Evolutionary conservation across 75 land plant species (phyloP), one percentile per base, ranked within the genome.

Genomic region (Pseudotsuga menziesii): DNA sequence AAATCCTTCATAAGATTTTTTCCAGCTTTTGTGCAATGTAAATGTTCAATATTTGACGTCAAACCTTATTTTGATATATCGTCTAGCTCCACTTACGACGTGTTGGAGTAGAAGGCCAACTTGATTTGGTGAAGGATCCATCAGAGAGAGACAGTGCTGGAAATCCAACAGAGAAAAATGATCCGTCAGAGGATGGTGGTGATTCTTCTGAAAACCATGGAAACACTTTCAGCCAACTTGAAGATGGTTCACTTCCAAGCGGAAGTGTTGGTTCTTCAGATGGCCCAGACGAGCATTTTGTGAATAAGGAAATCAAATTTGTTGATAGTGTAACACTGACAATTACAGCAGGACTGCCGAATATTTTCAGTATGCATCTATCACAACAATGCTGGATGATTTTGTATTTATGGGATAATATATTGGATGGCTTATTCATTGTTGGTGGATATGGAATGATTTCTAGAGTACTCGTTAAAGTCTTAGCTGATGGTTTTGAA

Each of bases 51-150:
- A 35, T 64, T 64, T 64, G 70, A 66, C 15, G 17, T 16, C 41
- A 66, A 66, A 66, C 36, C 32, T 64, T 14, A 13, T 69, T 69
- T 69, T 41, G 72, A 69, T 41, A 48, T 9, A 48, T 48, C 9
- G 13, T 69, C 57, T 85, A 94, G 98, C 73, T 94, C 41, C 98
- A 94, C 81, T 83, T 94, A 78, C 78, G 95, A 71, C 82, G 93
- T 57, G 96, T 86, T 48, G 98, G 96, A 75, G 91, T 94, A 19
- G 98, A 94, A 87, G 87, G 89, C 56, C 79, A 77, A 2, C 88
- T 84, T 60, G 87, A 82, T n/a, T 61, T 87, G 27, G 80, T 80
- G 9, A 67, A 26, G 13, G 76, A 75, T 39, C 56, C 75, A 25
- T 25, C 90, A 79, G 78, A 71, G 73, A 89, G 78, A 13, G 86